phyloP scores from a whole-genome alignment of 2,329 filamentous ascomycete genomes.

The Dactylonectria estremocensis region DNA sequence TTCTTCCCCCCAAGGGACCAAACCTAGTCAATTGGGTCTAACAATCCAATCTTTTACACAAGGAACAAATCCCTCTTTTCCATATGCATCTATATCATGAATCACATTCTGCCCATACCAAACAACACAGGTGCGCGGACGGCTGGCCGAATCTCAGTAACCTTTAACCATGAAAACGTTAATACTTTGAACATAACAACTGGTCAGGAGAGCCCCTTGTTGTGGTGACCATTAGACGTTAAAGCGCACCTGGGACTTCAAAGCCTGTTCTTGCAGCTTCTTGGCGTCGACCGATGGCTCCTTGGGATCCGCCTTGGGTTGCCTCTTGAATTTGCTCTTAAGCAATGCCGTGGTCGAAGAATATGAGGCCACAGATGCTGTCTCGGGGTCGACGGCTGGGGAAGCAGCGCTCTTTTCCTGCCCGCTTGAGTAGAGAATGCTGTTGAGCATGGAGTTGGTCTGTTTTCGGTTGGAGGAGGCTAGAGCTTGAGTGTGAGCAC shows the following conservation, averaged over 20 bases:
- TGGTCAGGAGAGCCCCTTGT: not conserved
- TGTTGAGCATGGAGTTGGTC: constrained; percentile 11
- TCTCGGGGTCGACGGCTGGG: constrained; percentile 41
- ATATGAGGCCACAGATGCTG: constrained; percentile 45
- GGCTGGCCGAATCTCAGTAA: not conserved
- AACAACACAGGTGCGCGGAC: constrained; percentile 3
- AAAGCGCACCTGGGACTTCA: constrained; percentile 48
- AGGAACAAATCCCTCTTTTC: not conserved
- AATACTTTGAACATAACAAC: not conserved
- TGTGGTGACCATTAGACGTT: constrained; percentile 38
- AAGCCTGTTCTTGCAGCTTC: constrained; percentile 48
- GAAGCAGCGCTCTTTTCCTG: constrained; percentile 5
- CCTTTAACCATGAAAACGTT: not conserved
- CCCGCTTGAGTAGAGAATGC: constrained; percentile 10
- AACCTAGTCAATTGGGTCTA: not conserved
- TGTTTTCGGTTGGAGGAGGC: constrained; percentile 32
- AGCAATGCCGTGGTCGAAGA: constrained; percentile 46
- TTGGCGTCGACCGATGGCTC: constrained; percentile 38
- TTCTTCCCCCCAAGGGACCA: not conserved
- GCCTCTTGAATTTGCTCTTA: constrained; percentile 41
- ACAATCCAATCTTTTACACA: not conserved
- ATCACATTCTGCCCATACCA: constrained; percentile 9
- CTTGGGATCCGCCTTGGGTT: constrained; percentile 30
- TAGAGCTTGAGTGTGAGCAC: constrained; percentile 26
- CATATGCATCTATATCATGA: not conserved